A percentile compares a stretch with the other conserved stretches of the same genome.
Evolutionary conservation across 768 basidiomycete species (phyloP).

Genomic region (Termitomyces titanicus): DNA sequence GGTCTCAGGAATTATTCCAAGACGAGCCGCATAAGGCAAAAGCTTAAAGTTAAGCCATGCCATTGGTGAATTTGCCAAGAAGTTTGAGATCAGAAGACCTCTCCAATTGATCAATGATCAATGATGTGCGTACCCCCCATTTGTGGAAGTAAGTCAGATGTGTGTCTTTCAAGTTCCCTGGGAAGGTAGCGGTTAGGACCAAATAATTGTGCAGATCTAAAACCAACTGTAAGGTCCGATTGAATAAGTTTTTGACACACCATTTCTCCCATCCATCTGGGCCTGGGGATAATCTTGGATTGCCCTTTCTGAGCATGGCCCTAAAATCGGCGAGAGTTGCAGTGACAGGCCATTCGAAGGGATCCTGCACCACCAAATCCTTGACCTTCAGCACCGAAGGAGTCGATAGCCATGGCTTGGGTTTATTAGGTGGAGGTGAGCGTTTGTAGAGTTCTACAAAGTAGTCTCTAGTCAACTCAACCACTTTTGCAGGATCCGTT

Average conservation of each 20-base stretch:
- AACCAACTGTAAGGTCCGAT: background rate
- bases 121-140: no score
- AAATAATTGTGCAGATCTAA: no score
- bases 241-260: slow-evolving; percentile 5
- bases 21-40: no score
- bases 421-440: slow-evolving; percentile 2
- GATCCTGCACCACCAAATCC: background rate
- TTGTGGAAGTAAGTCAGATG: no score
- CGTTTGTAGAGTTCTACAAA: slow-evolving; percentile 14
- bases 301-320: slow-evolving; percentile 10
- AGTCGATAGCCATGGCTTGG: slow-evolving; percentile 23
- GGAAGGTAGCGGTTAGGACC: no score
- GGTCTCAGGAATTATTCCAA: no score
- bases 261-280: slow-evolving; percentile 13
- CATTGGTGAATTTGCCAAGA: no score
- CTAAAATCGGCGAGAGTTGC: slow-evolving; percentile 3
- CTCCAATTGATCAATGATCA: no score
- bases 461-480: slow-evolving; percentile 12
- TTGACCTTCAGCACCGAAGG: slow-evolving; percentile 2
- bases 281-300: slow-evolving; percentile 4
- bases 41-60: no score
- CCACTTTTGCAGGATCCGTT: slow-evolving; percentile 10
- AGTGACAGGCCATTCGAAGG: background rate
- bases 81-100: no score
- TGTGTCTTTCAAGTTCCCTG: no score